phyloP scores from a whole-genome alignment of 2,329 filamentous ascomycete genomes.

The Pochonia chlamydosporia region DNA sequence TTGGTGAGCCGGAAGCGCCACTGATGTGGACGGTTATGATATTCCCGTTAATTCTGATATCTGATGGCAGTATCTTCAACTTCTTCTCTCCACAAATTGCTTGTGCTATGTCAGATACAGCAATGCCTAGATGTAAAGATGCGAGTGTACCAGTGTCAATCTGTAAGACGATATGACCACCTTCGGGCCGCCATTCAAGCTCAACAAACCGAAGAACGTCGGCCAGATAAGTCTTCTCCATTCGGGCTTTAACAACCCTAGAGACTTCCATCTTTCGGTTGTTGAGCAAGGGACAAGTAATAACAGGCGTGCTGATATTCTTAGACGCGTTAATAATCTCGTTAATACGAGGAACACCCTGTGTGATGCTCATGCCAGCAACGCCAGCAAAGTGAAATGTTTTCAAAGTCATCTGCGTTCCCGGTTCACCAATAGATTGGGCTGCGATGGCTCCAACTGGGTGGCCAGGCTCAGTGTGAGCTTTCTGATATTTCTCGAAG shows the following conservation, averaged over 20 bases:
- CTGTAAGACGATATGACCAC: constrained; percentile 9
- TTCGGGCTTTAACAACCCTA: constrained; percentile 81
- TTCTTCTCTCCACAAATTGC: not conserved
- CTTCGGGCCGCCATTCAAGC: constrained; percentile 72
- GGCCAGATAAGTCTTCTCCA: constrained; percentile 86
- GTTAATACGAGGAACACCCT: constrained; percentile 98
- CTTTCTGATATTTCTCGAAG: constrained; percentile 81
- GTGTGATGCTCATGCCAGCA: constrained; percentile 97
- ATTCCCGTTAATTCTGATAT: not conserved
- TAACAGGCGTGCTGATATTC: constrained; percentile 86
- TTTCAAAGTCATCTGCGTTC: constrained; percentile 97
- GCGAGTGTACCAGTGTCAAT: not conserved
- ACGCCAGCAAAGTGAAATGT: constrained; percentile 99
- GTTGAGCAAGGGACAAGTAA: constrained; percentile 77
- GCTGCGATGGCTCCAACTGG: constrained; percentile 94
- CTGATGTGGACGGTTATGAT: not conserved
- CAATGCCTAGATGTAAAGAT: not conserved
- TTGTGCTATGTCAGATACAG: not conserved
- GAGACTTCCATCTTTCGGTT: constrained; percentile 69
- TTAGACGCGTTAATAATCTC: constrained; percentile 99
- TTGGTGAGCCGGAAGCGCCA: not conserved
- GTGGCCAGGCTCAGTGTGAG: constrained; percentile 87
- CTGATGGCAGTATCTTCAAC: not conserved
- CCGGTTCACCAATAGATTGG: constrained; percentile 94
- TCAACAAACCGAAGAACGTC: constrained; percentile 78